These are phyloP conservation scores for Xerocomus amazonicus DNA, from an alignment of 1,284 basidiomycete species.

Conservation along the genomic window DNA sequence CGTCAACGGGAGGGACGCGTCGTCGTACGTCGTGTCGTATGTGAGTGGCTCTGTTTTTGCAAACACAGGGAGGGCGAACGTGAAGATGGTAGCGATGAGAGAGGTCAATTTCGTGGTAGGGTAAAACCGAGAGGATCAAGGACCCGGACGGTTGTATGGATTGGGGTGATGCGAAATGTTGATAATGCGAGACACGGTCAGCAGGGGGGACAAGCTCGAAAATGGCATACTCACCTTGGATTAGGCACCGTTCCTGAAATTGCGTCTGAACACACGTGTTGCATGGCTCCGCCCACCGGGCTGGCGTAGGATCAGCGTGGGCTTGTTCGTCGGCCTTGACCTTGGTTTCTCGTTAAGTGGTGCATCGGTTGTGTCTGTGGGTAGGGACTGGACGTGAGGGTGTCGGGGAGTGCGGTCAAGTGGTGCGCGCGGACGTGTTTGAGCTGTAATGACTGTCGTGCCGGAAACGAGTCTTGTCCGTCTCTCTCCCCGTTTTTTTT, in stretches of 20 bases:
- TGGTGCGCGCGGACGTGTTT: conserved; percentile 64
- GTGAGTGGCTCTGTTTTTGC: conserved; percentile 18
- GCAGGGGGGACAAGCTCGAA: too few species aligned
- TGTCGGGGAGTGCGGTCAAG: conserved; percentile 56
- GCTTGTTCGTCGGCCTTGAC: too few species aligned
- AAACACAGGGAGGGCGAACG: conserved; percentile 15
- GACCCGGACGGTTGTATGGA: neutral
- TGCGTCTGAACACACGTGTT: too few species aligned
- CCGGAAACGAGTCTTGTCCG: conserved; percentile 44
- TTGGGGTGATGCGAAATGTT: neutral
- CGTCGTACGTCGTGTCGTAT: conserved; percentile 41
- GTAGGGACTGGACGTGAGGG: too few species aligned
- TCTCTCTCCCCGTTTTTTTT: neutral
- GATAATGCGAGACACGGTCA: too few species aligned
- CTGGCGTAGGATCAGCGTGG: too few species aligned
- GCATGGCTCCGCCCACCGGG: too few species aligned
- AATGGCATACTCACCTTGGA: too few species aligned
- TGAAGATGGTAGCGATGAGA: conserved; percentile 11
- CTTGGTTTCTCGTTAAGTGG: too few species aligned
- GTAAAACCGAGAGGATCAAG: neutral
- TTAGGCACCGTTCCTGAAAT: too few species aligned
- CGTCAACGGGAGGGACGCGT: conserved; percentile 30
- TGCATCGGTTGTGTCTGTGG: too few species aligned
- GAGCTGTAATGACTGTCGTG: conserved; percentile 60
- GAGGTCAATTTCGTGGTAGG: conserved; percentile 24